Base-by-base conservation (phyloP, 2,329 filamentous ascomycete genomes). In the Claviceps purpurea region DNA sequence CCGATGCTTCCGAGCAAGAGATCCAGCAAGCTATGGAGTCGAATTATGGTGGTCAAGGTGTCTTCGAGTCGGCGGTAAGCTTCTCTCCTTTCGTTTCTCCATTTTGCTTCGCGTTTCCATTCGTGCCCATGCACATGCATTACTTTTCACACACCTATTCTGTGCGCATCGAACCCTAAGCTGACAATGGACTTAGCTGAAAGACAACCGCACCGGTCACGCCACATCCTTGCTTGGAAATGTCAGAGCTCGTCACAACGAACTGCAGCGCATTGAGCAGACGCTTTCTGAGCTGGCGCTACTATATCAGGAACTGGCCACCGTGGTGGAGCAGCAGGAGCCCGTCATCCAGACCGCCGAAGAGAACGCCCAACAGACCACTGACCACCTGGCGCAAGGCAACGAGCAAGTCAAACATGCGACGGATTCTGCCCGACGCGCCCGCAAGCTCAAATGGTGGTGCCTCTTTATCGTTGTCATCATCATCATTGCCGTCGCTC, bases 361-460 rank as follows among this genome's bases (percentile, higher is more conserved):
- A 66, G 64, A 76, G 51, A 81, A 85, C 64, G 85, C 85, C 41
- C 70, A 78, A 53, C 72, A 82, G 60, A 84, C 85, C 13, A 77
- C 76, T 55, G 72, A 79, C 55, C 78, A 89, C 63, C 76, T 87
- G 50, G 75, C 84, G 59, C 75, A 81, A 57, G 87, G 79, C 58
- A 88, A 87, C 67, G 72, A 73, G 55, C 77, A 91, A 59, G 78
- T 91, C 55, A 75, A 77, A 58, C 74, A 79, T 62, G 86, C 82
- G 54, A 86, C 84, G 59, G 73, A 78, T 57, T 77, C 78, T 60
- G 86, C 85, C 49, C 74, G 78, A 58, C 76, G 79, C 59, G 77
- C 79, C 59, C 78, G 85, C 61, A 86, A 82, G 73, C 78, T 88
- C 69, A 91, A 91, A 75, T 90, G 87, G 87, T 89, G 79, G 77